Evolutionary conservation across 495 filamentous ascomycete species (phyloP), one percentile per base, ranked within the genome.

Genomic region (Podospora conica): DNA sequence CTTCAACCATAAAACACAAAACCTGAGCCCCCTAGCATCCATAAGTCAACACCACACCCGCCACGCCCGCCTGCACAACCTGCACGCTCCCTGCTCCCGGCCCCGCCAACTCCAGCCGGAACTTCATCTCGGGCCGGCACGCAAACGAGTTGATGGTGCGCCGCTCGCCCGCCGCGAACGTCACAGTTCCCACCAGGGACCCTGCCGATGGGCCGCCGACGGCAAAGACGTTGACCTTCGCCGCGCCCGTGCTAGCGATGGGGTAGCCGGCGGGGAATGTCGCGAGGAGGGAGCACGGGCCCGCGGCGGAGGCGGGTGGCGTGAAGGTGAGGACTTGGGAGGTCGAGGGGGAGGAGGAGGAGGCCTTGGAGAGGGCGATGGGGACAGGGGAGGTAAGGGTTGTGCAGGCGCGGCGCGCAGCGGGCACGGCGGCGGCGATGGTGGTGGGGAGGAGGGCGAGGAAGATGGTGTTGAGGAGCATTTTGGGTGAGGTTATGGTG

Each of bases 11-110:
- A 40, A 9, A 53, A 48, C 11, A 20, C 20, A n/a, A 48, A 10
- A 20, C n/a, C n/a, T 10, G 21, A 15, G 1, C 24, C 25, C 57
- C 27, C 20, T 56, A 72, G 55, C 70, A 72, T 31, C 55, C 62
- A 54, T 59, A 69, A 7, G 66, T 66, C 60, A 72, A 23, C 2
- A 40, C 53, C 0, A 70, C 25, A 25, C 70, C 70, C 0, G 60
- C 65, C 3, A 60, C 66, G 11, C 11, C 11, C 12, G 65, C 63
- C 56, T 81, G 78, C 40, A 70, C 71, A 63, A 80, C 80, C 68
- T 75, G 72, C 0, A 77, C 79, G 70, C 71, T 72, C 1, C 79
- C 77, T 0, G 20, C 33, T 10, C 78, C 76, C 68, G 66, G 69
- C 0, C 64, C 75, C 1, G 66, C 67, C 5, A 76, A 24, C 72